Base-by-base conservation (phyloP, 371 early-diverging fungal genomes). In the Apophysomyces sp. region DNA sequence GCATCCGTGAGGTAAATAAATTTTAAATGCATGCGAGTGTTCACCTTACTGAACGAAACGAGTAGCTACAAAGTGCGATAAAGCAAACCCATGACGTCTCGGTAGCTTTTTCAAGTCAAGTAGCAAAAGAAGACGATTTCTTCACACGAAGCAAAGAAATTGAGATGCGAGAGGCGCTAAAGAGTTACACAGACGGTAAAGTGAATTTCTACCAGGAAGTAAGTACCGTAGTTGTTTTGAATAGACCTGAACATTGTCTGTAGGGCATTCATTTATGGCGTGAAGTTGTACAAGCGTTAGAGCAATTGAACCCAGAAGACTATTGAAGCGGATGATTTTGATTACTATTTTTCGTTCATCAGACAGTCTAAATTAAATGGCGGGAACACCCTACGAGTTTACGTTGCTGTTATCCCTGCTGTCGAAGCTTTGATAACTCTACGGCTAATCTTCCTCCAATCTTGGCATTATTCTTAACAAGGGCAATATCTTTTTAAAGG, bases 401-500 rank as follows among this genome's bases (percentile, higher is more conserved):
- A 5, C 16, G 15, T 57, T 28, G n/a, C 21, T 21, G 21, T 44
- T 21, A 44, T 4, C 21, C 21, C 6, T 21, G 21, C 3, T 44
- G n/a, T n/a, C 49, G 41, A 30, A 58, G 32, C 24, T 64, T 60
- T 0, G 84, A 76, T 24, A 88, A 63, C 28, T 76, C 74, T 6
- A 65, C 73, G 0, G 96, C 94, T 58, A 97, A 91, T 55, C 80
- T 76, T 39, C 87, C 86, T 11, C 94, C 97, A 18, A 95, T 80
- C 11, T 64, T 67, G 0, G 96, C 98, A 73, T 97, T 96, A 71
- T 97, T 94, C 71, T 93, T 92, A 26, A 96, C 87, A 8, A 97
- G 75, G 0, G 92, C 91, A 67, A 96, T 92, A 71, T 97, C 90
- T 90, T 59, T 34, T 34, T 34, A 32, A 51, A 5, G 41, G 0